Conservation (phyloP, 345 rosid species). For the Balakata baccata region DNA sequence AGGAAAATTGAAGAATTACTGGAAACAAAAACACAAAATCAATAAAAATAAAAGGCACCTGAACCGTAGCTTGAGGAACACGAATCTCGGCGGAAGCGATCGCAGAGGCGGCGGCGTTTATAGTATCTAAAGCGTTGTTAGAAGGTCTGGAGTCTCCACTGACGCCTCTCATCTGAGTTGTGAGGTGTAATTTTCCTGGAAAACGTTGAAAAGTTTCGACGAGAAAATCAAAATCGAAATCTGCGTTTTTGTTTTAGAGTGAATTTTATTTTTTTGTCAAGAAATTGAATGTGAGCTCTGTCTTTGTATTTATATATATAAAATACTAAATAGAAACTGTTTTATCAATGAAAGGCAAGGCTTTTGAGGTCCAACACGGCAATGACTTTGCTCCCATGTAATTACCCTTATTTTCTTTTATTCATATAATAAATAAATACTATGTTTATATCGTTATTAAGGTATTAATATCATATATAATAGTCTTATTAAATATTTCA, state of each 20-base stretch:
- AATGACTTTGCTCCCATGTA: constrained; percentile 30
- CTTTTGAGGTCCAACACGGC: constrained; percentile 64
- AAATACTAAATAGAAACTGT: neutral
- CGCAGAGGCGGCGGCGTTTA: constrained; percentile 87
- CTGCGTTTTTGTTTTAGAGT: neutral
- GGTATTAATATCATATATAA: too few species aligned
- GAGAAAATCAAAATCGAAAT: constrained; percentile 14
- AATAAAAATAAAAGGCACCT: constrained; percentile 29
- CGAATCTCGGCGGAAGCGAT: constrained; percentile 77
- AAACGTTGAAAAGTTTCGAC: constrained; percentile 25
- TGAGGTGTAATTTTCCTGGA: constrained; percentile 16
- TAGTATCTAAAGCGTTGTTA: constrained; percentile 53
- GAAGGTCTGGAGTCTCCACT: constrained; percentile 37
- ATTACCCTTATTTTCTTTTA: too few species aligned
- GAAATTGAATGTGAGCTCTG: neutral
- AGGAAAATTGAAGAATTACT: neutral
- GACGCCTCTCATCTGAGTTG: constrained; percentile 42
- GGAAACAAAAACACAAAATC: neutral
- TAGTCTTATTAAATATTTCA: too few species aligned
- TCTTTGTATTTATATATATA: neutral
- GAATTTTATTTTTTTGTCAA: neutral
- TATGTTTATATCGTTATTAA: too few species aligned
- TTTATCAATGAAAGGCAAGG: constrained; percentile 3
- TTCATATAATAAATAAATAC: too few species aligned
- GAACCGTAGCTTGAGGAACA: constrained; percentile 51